Evolutionary conservation across 306 rosid species (phyloP), one percentile per base, ranked within the genome.

Genomic region (Casuarina cunninghamiana): DNA sequence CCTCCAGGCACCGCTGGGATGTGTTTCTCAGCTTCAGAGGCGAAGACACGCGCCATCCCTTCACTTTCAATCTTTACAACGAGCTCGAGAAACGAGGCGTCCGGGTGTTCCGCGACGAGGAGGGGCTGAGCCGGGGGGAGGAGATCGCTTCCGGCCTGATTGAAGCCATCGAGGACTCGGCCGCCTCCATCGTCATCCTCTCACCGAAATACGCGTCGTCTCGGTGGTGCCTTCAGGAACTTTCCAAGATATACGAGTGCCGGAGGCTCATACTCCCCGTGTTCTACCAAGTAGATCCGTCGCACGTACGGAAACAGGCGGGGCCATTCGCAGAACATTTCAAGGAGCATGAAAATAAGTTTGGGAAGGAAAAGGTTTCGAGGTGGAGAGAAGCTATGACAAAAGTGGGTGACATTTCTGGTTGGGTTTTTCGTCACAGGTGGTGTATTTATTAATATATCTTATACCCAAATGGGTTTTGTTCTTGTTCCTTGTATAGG

Each of bases 351-450:
- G 48, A 70, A 17, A 0, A 0, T 0, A 60, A 42, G 61, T 80
- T 60, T 70, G 38, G 83, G 88, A 84, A 76, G 61, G 9, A 71
- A 0, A 66, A 16, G 46, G 77, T 88, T 53, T 44, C 0, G 5
- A 13, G 9, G 43, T 90, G 94, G 90, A 86, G 84, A 72, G 7
- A 32, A 10, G 94, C 91, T 66, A 82, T 90, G 94, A 72, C 70
- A 0, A 86, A 81, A 79, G 87, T 84, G 1, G 94, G 94, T 26
- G 87, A 85, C 16, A 5, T 46, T 21, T 79, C 85, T 69, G 94
- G 94, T 35, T 86, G 38, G 72, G 83, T 82, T 68, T 71, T 53
- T 61, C 1, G 67, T 7, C 10, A 73, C 48, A 51, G 78, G 80
- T 79, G 19, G 13, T 73, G 1, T 9, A 44, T 44, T 44, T 21